A percentile compares a stretch with the other conserved stretches of the same genome.
Conservation (phyloP, 257 asterid genomes). For the Fraxinus pennsylvanica region DNA sequence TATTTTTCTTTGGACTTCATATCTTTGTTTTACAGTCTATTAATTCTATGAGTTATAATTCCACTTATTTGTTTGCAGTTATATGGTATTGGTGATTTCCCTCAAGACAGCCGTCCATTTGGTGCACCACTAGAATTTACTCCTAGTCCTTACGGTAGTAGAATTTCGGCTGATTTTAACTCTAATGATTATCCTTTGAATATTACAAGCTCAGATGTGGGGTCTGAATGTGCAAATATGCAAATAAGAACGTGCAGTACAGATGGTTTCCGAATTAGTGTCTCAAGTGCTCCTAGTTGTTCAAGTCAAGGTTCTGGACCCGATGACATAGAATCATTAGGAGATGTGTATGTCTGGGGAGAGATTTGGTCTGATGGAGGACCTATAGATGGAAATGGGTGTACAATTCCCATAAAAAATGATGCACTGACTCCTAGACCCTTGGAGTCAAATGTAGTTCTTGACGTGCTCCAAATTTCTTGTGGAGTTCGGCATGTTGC, state of each 20-base stretch:
- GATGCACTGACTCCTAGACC: constrained; percentile 78
- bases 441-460: constrained; percentile 75
- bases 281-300: constrained; percentile 92
- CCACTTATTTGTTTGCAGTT: constrained; percentile 48
- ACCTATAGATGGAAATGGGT: constrained; percentile 56
- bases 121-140: constrained; percentile 59
- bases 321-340: constrained; percentile 95
- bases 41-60: background rate
- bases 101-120: constrained; percentile 44
- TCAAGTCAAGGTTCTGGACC: constrained; percentile 87
- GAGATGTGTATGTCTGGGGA: constrained; percentile 98
- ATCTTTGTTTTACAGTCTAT: background rate
- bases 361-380: constrained; percentile 81
- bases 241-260: constrained; percentile 77
- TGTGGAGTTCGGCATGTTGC: constrained; percentile 86
- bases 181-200: constrained; percentile 34
- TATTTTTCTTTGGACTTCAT: background rate
- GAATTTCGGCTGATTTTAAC: constrained; percentile 50
- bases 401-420: constrained; percentile 48
- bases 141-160: constrained; percentile 50
- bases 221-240: constrained; percentile 73
- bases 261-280: constrained; percentile 93
- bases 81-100: constrained; percentile 44
- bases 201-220: constrained; percentile 71
- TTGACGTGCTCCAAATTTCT: constrained; percentile 84